A percentile compares a stretch with the other conserved stretches of the same genome.
These are phyloP conservation scores for Amborella trichopoda DNA, from an alignment of 164 flowering plant species.

Conservation along the genomic window DNA sequence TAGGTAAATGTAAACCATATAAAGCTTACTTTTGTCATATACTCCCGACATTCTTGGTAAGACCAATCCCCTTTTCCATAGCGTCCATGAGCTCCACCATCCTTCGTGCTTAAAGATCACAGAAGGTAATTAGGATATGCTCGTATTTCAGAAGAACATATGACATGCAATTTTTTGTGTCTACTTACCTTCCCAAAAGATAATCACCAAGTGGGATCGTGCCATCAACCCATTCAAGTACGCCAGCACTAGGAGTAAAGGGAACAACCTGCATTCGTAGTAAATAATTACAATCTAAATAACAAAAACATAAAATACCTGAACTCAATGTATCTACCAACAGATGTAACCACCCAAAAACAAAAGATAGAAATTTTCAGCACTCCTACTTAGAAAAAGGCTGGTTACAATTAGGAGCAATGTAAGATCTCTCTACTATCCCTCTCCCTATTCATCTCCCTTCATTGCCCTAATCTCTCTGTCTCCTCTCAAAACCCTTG, in stretches of 20 bases:
- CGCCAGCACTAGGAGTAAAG: slow-evolving; percentile 99
- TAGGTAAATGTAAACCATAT: slow-evolving; percentile 1
- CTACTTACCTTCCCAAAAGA: slow-evolving; percentile 86
- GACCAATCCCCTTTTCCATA: slow-evolving; percentile 90
- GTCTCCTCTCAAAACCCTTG: no score
- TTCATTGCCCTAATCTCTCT: no score
- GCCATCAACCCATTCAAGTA: slow-evolving; percentile 97
- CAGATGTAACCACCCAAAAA: no score
- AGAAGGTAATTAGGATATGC: not conserved
- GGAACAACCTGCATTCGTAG: slow-evolving; percentile 99
- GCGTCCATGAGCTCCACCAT: slow-evolving; percentile 95
- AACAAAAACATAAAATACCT: no score
- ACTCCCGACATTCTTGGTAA: slow-evolving; percentile 64
- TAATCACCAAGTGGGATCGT: slow-evolving; percentile 95
- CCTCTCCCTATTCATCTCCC: no score
- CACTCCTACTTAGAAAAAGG: no score
- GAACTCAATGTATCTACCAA: no score
- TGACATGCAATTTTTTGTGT: not conserved
- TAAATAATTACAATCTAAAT: no score
- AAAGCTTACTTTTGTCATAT: slow-evolving; percentile 64
- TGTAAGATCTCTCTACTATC: no score
- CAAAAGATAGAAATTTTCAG: no score
- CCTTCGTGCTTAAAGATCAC: slow-evolving; percentile 40
- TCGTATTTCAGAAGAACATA: not conserved
- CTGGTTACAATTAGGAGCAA: no score